A percentile compares a stretch with the other conserved stretches of the same genome.
These are phyloP conservation scores for Penicillium concentricum DNA, from an alignment of 2,329 filamentous ascomycete species.

Conservation along the genomic window DNA sequence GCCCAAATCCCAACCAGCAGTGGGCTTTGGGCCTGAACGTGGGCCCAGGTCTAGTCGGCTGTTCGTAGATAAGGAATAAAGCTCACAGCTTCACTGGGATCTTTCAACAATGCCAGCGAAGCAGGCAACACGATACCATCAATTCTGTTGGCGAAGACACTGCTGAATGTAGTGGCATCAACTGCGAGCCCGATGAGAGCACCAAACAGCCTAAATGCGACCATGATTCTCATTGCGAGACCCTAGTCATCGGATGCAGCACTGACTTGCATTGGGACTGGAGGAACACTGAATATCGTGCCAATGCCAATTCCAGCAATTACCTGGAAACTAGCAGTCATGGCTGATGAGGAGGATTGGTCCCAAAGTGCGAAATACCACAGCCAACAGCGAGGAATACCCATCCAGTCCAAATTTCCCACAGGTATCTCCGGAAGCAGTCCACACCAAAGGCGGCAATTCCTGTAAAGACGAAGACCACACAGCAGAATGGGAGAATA, in stretches of 20 bases:
- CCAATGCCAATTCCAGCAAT: background rate
- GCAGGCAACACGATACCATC: background rate
- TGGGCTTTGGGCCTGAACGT: too few species aligned
- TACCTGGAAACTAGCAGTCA: background rate
- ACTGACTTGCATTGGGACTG: background rate
- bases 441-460: background rate
- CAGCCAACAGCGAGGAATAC: background rate
- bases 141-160: background rate
- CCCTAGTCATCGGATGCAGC: background rate
- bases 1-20: too few species aligned
- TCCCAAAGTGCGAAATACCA: constrained; percentile 1
- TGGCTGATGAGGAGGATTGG: constrained; percentile 1
- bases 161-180: constrained; percentile 4
- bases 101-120: background rate
- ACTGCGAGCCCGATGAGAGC: constrained; percentile 4
- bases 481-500: background rate
- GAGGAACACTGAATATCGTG: constrained; percentile 1
- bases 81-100: background rate
- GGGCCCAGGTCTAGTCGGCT: too few species aligned
- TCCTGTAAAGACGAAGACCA: background rate
- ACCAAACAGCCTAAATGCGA: background rate
- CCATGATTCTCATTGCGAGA: background rate
- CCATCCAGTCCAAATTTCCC: background rate
- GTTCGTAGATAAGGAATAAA: background rate
- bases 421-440: background rate